A percentile compares a stretch with the other conserved stretches of the same genome.
phyloP scores from a whole-genome alignment of 768 basidiomycete genomes.

The Boletellus ananas region DNA sequence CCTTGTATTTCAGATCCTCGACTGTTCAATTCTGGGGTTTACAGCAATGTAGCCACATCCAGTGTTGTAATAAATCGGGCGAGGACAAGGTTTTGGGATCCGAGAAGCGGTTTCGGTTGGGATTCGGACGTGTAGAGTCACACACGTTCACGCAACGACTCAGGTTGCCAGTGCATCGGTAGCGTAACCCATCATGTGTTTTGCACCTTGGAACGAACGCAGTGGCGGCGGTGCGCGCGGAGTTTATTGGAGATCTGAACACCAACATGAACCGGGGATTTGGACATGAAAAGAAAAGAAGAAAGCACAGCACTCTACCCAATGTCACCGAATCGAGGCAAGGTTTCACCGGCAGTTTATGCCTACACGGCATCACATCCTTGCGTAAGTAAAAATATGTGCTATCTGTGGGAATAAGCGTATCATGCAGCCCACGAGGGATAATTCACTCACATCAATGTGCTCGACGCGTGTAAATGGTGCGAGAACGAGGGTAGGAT shows the following conservation, averaged over 20 bases:
- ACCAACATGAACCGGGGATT: background rate
- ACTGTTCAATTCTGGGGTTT: background rate
- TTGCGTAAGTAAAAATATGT: background rate
- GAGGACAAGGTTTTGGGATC: background rate
- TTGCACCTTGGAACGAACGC: background rate
- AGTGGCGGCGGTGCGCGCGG: background rate
- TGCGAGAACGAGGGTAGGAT: background rate
- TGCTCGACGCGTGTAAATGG: background rate
- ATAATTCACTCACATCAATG: background rate
- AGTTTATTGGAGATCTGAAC: background rate
- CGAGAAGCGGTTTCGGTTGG: background rate
- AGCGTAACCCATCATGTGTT: background rate
- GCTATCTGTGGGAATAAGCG: background rate
- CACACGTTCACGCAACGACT: background rate
- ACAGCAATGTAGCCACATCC: background rate
- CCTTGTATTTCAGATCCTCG: background rate
- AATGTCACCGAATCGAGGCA: background rate
- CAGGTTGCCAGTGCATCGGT: background rate
- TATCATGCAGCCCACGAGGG: background rate
- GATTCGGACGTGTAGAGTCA: background rate
- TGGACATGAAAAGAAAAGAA: background rate
- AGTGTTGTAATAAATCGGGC: background rate
- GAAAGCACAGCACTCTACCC: background rate
- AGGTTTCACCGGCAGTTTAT: background rate
- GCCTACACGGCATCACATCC: background rate